Percentiles rank a stretch among this genome's conserved stretches.
Conservation (phyloP, 331 rosid species). For the Erythrophleum ivorense region DNA sequence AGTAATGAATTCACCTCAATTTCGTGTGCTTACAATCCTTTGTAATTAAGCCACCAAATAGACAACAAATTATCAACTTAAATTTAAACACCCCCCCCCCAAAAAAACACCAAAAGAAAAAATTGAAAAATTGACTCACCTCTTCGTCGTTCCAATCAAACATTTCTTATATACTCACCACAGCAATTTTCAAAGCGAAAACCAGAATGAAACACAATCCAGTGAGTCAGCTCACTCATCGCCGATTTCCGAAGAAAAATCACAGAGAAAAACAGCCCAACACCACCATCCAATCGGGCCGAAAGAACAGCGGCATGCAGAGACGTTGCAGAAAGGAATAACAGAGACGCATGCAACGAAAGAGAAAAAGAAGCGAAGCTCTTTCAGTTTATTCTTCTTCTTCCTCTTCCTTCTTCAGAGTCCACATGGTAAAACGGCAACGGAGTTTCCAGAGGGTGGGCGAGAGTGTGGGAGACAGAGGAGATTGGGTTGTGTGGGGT, state of each 20-base stretch:
- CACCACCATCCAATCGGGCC: neutral
- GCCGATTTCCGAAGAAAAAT: constrained; percentile 41
- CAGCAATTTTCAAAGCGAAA: neutral
- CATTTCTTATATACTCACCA: constrained; percentile 51
- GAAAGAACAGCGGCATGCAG: neutral
- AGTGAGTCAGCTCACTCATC: constrained; percentile 54
- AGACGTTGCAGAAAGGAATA: neutral
- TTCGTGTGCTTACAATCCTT: neutral
- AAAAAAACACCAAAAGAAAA: neutral
- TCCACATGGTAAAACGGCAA: neutral
- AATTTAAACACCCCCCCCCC: neutral
- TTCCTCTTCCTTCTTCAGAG: neutral
- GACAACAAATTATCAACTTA: neutral
- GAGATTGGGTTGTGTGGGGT: neutral
- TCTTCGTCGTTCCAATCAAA: constrained; percentile 99
- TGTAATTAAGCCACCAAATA: neutral
- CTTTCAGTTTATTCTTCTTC: neutral
- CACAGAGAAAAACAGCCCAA: constrained; percentile 9
- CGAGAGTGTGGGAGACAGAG: neutral
- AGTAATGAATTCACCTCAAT: constrained; percentile 14
- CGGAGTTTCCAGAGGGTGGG: neutral
- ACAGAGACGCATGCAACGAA: neutral
- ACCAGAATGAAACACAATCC: constrained; percentile 42
- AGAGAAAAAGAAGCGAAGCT: neutral
- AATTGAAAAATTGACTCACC: constrained; percentile 46